Conservation (phyloP, 495 filamentous ascomycete genomes). For the Cudoniella acicularis region DNA sequence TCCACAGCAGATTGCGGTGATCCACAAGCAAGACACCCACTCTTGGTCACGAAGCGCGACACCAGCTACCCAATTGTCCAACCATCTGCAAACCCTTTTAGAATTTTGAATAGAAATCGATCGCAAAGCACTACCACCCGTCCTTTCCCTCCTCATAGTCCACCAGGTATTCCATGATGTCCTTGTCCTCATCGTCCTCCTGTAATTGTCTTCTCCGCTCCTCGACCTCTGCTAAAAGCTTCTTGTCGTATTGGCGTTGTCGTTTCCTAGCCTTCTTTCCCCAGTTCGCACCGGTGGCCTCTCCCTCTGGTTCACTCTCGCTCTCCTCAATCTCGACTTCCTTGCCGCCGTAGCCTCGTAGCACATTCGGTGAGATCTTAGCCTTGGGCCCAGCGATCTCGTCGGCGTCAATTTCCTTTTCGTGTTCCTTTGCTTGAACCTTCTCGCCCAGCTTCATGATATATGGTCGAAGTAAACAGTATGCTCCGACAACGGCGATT, state of each 20-base stretch:
- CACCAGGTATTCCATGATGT: constrained; percentile 67
- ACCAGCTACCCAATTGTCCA: not conserved
- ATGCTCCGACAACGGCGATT: constrained; percentile 55
- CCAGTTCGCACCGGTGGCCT: constrained; percentile 35
- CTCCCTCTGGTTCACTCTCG: constrained; percentile 43
- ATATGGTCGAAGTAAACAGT: constrained; percentile 64
- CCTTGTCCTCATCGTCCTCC: constrained; percentile 58
- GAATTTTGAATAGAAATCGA: not conserved
- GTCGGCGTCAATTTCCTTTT: constrained; percentile 34
- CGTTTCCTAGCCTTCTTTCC: constrained; percentile 59
- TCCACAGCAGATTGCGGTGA: not conserved
- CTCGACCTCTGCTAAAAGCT: constrained; percentile 49
- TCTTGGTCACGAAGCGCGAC: not conserved
- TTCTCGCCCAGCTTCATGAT: constrained; percentile 47
- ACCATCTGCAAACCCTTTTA: not conserved
- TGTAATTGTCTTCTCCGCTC: constrained; percentile 40
- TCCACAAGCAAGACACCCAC: not conserved
- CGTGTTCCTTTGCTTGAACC: constrained; percentile 42
- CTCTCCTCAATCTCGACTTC: constrained; percentile 50
- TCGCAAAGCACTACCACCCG: constrained; percentile 15
- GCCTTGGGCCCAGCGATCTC: constrained; percentile 23
- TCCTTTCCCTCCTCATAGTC: constrained; percentile 34
- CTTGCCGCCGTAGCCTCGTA: constrained; percentile 37
- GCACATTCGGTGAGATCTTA: constrained; percentile 44
- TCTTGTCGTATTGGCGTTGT: constrained; percentile 57